phyloP scores from a whole-genome alignment of 1,284 basidiomycete species.

The Microbotryum scabiosae region DNA sequence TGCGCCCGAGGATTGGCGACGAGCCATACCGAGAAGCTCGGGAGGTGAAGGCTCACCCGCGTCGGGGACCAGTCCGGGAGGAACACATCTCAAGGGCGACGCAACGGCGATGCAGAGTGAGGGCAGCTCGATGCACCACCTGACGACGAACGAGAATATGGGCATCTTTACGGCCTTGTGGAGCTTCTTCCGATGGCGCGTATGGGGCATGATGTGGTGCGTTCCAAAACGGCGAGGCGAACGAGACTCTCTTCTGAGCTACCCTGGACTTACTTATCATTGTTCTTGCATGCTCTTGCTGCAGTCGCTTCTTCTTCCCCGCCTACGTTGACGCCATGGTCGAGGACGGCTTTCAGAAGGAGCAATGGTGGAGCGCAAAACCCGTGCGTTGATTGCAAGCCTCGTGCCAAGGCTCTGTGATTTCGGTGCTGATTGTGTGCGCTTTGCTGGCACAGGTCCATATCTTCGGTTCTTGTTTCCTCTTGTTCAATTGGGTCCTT shows the following conservation, averaged over 20 bases:
- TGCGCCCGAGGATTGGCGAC: constrained; percentile 18
- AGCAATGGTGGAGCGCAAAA: constrained; percentile 2
- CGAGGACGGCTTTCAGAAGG: constrained; percentile 29
- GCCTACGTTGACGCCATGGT: constrained; percentile 16
- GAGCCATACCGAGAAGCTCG: constrained; percentile 4
- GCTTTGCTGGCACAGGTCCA: constrained; percentile 10
- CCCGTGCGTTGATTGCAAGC: background rate
- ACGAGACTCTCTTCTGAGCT: background rate
- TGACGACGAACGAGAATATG: constrained; percentile 20
- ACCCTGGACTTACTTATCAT: background rate
- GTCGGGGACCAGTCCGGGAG: constrained; percentile 15
- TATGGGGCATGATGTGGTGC: constrained; percentile 16
- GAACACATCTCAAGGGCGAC: constrained; percentile 12
- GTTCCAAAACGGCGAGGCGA: background rate
- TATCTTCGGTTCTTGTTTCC: constrained; percentile 56
- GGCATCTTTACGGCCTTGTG: constrained; percentile 2
- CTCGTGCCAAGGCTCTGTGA: background rate
- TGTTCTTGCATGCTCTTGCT: no score
- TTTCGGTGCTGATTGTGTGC: constrained; percentile 14
- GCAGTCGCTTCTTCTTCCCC: constrained; percentile 10
- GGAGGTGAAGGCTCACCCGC: constrained; percentile 3
- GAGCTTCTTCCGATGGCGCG: constrained; percentile 17
- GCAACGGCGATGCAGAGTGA: constrained; percentile 18
- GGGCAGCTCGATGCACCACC: constrained; percentile 9
- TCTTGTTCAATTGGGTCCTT: constrained; percentile 59